These are phyloP conservation scores for Podospora pseudocomata DNA, from an alignment of 495 filamentous ascomycete species.

Conservation along the genomic window DNA sequence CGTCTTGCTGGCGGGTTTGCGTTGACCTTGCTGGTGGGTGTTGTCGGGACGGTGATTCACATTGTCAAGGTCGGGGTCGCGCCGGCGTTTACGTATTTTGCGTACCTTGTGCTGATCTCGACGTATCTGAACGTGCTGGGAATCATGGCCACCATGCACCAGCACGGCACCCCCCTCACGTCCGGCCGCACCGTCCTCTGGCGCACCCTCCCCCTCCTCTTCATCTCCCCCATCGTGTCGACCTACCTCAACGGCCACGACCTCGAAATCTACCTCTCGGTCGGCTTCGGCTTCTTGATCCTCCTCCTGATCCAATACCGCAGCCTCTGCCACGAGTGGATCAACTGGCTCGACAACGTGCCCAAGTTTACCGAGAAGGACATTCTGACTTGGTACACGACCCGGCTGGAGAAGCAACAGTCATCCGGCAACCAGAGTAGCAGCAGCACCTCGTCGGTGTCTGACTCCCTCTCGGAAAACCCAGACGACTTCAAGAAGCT, in stretches of 20 bases:
- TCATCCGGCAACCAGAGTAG: neutral
- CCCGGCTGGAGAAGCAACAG: conserved; percentile 12
- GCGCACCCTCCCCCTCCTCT: conserved; percentile 46
- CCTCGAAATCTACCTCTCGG: conserved; percentile 45
- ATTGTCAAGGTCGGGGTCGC: conserved; percentile 15
- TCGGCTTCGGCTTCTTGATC: conserved; percentile 46
- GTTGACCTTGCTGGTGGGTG: conserved; percentile 19
- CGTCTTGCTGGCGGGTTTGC: conserved; percentile 29
- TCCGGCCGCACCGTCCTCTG: conserved; percentile 38
- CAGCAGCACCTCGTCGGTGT: conserved; percentile 11
- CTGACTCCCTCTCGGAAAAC: neutral
- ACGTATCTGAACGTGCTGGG: conserved; percentile 51
- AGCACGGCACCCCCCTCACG: conserved; percentile 25
- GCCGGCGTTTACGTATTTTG: conserved; percentile 48
- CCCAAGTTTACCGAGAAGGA: conserved; percentile 47
- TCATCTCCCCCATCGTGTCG: conserved; percentile 47
- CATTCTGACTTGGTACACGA: conserved; percentile 48
- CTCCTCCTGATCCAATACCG: conserved; percentile 46
- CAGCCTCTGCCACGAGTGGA: conserved; percentile 48
- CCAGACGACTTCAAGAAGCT: conserved; percentile 12
- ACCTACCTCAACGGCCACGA: conserved; percentile 45
- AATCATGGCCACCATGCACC: conserved; percentile 34
- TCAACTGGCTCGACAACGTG: conserved; percentile 48
- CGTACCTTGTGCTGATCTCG: conserved; percentile 48
- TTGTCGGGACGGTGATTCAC: conserved; percentile 20